Conservation (phyloP, 352 stramenopile species). For the Phytophthora multivora region DNA sequence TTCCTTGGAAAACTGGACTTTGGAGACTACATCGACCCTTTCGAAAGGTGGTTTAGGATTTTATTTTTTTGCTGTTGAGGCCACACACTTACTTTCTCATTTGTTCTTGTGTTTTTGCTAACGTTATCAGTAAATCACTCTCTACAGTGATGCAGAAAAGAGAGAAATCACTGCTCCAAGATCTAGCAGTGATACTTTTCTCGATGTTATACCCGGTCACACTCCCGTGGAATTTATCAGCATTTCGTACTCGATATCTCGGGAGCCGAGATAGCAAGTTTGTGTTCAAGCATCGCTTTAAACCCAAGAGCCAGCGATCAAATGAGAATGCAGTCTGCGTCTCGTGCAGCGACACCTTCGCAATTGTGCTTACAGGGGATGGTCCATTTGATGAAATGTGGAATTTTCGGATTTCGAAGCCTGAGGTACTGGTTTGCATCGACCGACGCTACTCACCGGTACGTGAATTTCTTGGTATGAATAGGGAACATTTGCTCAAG, state of each 20-base stretch:
- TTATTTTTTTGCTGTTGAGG: too few relatives aligned
- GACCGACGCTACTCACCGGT: slow-evolving; percentile 24
- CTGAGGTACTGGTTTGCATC: slow-evolving; percentile 1
- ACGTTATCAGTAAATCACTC: neutral
- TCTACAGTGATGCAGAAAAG: neutral
- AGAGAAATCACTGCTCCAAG: slow-evolving; percentile 22
- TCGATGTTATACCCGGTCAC: slow-evolving; percentile 25
- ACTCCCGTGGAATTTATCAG: slow-evolving; percentile 17
- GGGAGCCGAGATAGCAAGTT: neutral
- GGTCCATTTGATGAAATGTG: neutral
- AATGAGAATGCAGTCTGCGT: neutral
- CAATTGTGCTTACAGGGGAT: neutral
- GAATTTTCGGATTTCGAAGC: neutral
- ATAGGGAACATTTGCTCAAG: too few relatives aligned
- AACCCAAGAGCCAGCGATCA: neutral
- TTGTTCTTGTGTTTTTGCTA: neutral
- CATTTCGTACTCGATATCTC: slow-evolving; percentile 12
- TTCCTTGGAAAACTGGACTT: slow-evolving; percentile 31
- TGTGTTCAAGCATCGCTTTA: slow-evolving; percentile 1
- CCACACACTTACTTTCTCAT: neutral
- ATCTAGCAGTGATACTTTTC: slow-evolving; percentile 26
- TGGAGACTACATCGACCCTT: slow-evolving; percentile 22
- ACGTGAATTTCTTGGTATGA: too few relatives aligned
- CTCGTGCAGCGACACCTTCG: slow-evolving; percentile 1
- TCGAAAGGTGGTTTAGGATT: too few relatives aligned